A percentile compares a stretch with the other conserved stretches of the same genome.
Evolutionary conservation across 2,329 filamentous ascomycete species (phyloP).

Genomic region (Venturia nashicola): DNA sequence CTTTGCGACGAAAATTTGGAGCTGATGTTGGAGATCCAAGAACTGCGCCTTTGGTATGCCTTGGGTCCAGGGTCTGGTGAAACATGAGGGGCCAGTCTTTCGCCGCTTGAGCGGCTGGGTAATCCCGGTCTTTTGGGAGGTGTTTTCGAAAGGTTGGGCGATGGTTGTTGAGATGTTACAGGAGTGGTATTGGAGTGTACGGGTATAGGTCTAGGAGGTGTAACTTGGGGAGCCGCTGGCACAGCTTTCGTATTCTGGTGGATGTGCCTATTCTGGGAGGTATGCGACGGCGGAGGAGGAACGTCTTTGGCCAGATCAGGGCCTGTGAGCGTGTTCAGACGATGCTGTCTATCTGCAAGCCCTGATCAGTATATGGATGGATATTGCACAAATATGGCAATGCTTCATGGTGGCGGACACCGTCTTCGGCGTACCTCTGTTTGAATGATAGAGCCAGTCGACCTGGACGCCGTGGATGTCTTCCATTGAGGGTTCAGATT

Average conservation of each 20-base stretch:
- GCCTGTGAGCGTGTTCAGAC: constrained; percentile 5
- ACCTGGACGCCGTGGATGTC: constrained; percentile 74
- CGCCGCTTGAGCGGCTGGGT: constrained; percentile 27
- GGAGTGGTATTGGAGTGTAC: constrained; percentile 9
- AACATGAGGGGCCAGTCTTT: constrained; percentile 18
- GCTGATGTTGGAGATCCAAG: constrained; percentile 89
- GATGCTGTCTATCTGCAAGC: not conserved
- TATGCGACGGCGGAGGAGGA: not conserved
- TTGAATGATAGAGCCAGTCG: constrained; percentile 78
- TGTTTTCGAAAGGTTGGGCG: constrained; percentile 1
- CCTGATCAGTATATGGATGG: not conserved
- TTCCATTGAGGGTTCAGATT: constrained; percentile 46
- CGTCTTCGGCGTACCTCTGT: constrained; percentile 53
- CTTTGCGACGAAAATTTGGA: constrained; percentile 70
- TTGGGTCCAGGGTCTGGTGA: constrained; percentile 14
- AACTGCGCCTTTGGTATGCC: constrained; percentile 45
- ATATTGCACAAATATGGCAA: not conserved
- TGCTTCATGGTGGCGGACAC: not conserved
- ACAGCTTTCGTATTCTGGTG: not conserved
- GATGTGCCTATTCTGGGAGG: not conserved
- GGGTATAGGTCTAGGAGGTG: not conserved
- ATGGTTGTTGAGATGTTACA: constrained; percentile 16
- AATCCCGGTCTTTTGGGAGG: constrained; percentile 28
- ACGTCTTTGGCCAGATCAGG: not conserved
- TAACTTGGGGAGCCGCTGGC: not conserved